Conservation (phyloP, 768 basidiomycete genomes). For the Asterophora parasitica region DNA sequence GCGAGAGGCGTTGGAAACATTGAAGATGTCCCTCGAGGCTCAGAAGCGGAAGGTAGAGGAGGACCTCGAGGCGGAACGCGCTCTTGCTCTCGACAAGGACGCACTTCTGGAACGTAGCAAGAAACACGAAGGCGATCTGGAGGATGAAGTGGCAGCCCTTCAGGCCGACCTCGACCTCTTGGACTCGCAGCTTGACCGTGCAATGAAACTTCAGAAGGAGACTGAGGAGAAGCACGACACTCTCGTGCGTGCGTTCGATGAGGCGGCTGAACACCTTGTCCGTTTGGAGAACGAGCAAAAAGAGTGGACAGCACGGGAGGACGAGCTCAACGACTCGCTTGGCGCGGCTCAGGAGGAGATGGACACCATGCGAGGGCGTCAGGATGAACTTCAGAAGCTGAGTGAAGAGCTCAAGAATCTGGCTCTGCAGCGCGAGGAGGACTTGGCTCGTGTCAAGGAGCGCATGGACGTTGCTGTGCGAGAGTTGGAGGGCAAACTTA, state of each 20-base stretch:
- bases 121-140: conserved; percentile 76
- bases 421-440: conserved; percentile 74
- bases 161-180: conserved; percentile 81
- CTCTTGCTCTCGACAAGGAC: conserved; percentile 79
- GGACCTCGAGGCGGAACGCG: conserved; percentile 78
- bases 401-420: conserved; percentile 68
- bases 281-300: conserved; percentile 75
- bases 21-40: conserved; percentile 78
- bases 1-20: conserved; percentile 67
- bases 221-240: conserved; percentile 74
- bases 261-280: conserved; percentile 83
- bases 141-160: conserved; percentile 77
- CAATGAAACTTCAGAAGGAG: conserved; percentile 72
- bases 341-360: conserved; percentile 54
- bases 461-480: conserved; percentile 58
- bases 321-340: conserved; percentile 55
- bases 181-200: conserved; percentile 81
- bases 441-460: conserved; percentile 68
- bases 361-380: conserved; percentile 50
- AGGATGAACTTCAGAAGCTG: conserved; percentile 58
- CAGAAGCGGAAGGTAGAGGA: conserved; percentile 83
- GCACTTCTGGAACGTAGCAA: conserved; percentile 77
- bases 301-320: conserved; percentile 60
- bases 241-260: conserved; percentile 68
- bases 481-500: conserved; percentile 70